Evolutionary conservation across 164 flowering plant genomes (phyloP).

Genomic region (Kingdonia uniflora): DNA sequence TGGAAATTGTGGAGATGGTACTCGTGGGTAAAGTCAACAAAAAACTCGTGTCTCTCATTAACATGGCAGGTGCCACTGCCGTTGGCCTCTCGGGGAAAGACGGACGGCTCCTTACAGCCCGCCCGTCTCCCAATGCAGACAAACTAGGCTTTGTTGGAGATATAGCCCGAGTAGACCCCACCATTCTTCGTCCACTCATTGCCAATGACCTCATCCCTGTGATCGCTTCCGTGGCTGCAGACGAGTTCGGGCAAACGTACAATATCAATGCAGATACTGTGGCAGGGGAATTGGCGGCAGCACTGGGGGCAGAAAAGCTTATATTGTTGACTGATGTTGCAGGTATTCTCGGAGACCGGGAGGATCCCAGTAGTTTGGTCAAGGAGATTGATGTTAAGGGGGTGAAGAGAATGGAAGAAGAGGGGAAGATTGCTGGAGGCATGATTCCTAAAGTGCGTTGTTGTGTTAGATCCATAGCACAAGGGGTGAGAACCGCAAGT

Average conservation of each 20-base stretch:
- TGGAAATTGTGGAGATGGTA: conserved; percentile 92
- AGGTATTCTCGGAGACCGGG: conserved; percentile 51
- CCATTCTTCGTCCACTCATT: conserved; percentile 44
- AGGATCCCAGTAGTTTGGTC: conserved; percentile 62
- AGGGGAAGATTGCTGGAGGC: conserved; percentile 83
- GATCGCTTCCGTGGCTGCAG: conserved; percentile 84
- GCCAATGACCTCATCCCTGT: conserved; percentile 60
- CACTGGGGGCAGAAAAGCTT: conserved; percentile 86
- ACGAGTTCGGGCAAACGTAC: conserved; percentile 61
- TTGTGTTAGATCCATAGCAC: conserved; percentile 68
- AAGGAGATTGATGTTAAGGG: conserved; percentile 76
- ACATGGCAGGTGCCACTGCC: conserved; percentile 75
- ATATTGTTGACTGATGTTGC: conserved; percentile 83
- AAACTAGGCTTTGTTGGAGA: conserved; percentile 88
- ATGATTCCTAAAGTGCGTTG: conserved; percentile 95
- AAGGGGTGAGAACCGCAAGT: conserved; percentile 83
- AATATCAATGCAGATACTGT: conserved; percentile 93
- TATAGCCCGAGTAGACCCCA: conserved; percentile 58
- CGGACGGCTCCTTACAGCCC: conserved; percentile 70
- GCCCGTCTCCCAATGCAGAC: conserved; percentile 49
- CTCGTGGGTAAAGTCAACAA: conserved; percentile 84
- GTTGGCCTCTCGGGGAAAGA: conserved; percentile 83
- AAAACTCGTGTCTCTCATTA: conserved; percentile 65
- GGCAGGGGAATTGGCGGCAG: conserved; percentile 90
- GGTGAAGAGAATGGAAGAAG: conserved; percentile 64